These are phyloP conservation scores for Ehretia macrophylla DNA, from an alignment of 257 asterid species.

Conservation along the genomic window DNA sequence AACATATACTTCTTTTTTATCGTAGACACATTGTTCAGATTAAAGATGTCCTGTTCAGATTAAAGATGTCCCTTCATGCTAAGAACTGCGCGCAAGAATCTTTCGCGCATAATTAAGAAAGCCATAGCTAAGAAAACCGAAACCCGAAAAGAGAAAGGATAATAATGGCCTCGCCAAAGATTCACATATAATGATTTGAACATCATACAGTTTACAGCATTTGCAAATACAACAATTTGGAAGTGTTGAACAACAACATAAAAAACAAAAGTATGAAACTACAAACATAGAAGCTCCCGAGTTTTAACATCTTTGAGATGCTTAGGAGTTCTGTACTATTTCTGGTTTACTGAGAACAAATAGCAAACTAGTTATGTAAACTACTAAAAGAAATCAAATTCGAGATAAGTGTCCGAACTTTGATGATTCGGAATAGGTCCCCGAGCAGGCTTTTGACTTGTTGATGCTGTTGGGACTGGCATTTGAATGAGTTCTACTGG, in stretches of 20 bases:
- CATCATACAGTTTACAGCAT: constrained; percentile 1
- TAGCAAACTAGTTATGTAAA: constrained; percentile 7
- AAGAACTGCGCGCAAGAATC: too few relatives aligned
- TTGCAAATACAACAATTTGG: constrained; percentile 13
- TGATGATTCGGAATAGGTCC: constrained; percentile 33
- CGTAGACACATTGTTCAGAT: too few relatives aligned
- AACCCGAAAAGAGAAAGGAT: background rate
- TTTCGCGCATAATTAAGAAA: too few relatives aligned
- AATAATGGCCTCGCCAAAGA: too few relatives aligned
- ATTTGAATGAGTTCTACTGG: constrained; percentile 50
- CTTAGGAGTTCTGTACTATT: constrained; percentile 12
- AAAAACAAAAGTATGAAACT: constrained; percentile 8
- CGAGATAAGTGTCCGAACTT: constrained; percentile 55
- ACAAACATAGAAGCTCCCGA: constrained; percentile 5
- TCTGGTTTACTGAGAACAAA: constrained; percentile 19
- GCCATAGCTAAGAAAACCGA: background rate
- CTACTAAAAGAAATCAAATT: constrained; percentile 71
- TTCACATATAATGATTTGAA: background rate
- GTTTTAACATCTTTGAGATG: constrained; percentile 2
- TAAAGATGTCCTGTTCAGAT: too few relatives aligned
- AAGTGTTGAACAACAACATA: constrained; percentile 11
- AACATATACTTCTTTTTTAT: too few relatives aligned
- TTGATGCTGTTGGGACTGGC: constrained; percentile 32
- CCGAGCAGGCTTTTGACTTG: constrained; percentile 30
- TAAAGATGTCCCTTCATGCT: too few relatives aligned